Evolutionary conservation across 2,329 filamentous ascomycete species (phyloP).

Genomic region (Diatrype stigma): DNA sequence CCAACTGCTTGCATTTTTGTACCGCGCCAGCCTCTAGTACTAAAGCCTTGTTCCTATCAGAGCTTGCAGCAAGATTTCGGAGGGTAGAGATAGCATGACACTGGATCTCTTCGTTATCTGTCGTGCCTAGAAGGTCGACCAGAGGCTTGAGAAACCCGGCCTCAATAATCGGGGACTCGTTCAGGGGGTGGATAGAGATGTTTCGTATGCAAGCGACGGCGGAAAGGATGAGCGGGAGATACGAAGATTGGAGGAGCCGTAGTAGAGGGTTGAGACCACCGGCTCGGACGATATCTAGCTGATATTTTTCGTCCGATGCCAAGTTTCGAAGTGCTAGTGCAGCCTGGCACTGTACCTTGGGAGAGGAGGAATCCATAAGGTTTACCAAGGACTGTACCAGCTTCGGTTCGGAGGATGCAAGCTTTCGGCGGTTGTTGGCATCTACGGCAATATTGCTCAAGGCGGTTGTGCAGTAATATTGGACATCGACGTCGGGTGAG

Average conservation of each 20-base stretch:
- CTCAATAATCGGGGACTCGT: slow-evolving; percentile 98
- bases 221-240: slow-evolving; percentile 90
- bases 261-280: slow-evolving; percentile 81
- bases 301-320: slow-evolving; percentile 97
- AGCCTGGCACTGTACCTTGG: slow-evolving; percentile 97
- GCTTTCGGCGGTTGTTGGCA: slow-evolving; percentile 80
- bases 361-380: slow-evolving; percentile 94
- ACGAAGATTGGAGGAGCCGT: slow-evolving; percentile 88
- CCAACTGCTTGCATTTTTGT: slow-evolving; percentile 96
- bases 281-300: slow-evolving; percentile 92
- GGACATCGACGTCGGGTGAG: slow-evolving; percentile 91
- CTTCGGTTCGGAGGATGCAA: slow-evolving; percentile 85
- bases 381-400: slow-evolving; percentile 92
- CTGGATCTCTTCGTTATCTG: slow-evolving; percentile 97
- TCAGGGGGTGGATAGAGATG: slow-evolving; percentile 95
- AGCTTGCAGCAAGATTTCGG: slow-evolving; percentile 91
- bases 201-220: slow-evolving; percentile 98
- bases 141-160: slow-evolving; percentile 91
- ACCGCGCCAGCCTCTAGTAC: slow-evolving; percentile 94
- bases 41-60: slow-evolving; percentile 96
- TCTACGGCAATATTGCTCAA: slow-evolving; percentile 98
- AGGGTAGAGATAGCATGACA: slow-evolving; percentile 97
- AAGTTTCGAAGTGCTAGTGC: slow-evolving; percentile 90
- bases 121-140: slow-evolving; percentile 89
- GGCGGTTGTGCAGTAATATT: slow-evolving; percentile 98